Base-by-base conservation (phyloP, 176 grass and related monocot genomes). In the Avena eriantha region DNA sequence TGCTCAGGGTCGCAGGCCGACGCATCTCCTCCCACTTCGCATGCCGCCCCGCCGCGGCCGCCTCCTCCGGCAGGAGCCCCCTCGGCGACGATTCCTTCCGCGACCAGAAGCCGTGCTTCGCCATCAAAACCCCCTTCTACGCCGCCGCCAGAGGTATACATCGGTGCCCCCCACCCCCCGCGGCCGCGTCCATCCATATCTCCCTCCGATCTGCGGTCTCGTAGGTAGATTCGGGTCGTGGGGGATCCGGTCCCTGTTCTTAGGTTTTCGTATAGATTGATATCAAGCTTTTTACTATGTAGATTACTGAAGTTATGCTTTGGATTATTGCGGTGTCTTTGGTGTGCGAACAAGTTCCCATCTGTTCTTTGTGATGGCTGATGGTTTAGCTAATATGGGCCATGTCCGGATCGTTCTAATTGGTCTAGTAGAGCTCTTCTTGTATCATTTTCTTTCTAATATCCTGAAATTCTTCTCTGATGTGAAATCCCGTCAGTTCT, bases 1-100 rank as follows among this genome's bases (percentile, higher is more conserved):
- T 92, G 91, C 80, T 92, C 43, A 92, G 91, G 84, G 51, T 92
- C 45, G 91, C 87, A 55, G 76, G 87, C 50, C 86, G 91, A 54
- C 85, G 86, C 49, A 73, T 91, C 77, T 88, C 82, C 45, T 88
- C 81, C 23, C 46, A 81, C 61, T n/a, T 88, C 50, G 39, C 86
- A 10, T 88, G 90, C 86, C 90, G 90, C 70, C 61, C 89, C 41
- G 77, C 69, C 50, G 76, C 89, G 18, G 89, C 81, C 7, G 51
- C 81, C 45, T 51, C 60, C 2, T 51, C 75, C n/a, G 81, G 35
- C 61, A 39, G 85, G 51, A 54, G 29, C 26, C 85, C 67, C 26
- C 76, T 65, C 49, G 68, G 71, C 36, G 89, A 84, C 3, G 81
- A 84, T 24, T 45, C n/a, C 59, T 29, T 70, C 4, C 48, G 58